phyloP scores from a whole-genome alignment of 176 grass and related monocot species.

The maize (Zea mays) region Zm-B73-REFERENCE-NAM-5.0 NC_050104.1:25427501-25428000 shows the following conservation, averaged over 20 bases:
- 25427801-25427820: neutral
- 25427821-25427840: neutral
- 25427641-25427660: conserved; percentile 72
- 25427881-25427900: conserved; percentile 65
- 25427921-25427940: conserved; percentile 86
- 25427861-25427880: conserved; percentile 70
- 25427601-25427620: neutral
- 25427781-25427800: conserved; percentile 25
- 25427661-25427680: conserved; percentile 81
- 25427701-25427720: conserved; percentile 73
- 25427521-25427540: neutral
- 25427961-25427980: neutral
- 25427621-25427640: conserved; percentile 42
- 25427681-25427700: conserved; percentile 90
- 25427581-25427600: conserved; percentile 6
- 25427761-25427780: conserved; percentile 4
- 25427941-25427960: conserved; percentile 26
- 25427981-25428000: conserved; percentile 10
- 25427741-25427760: conserved; percentile 38
- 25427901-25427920: conserved; percentile 99
- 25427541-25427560: neutral
- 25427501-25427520: neutral
- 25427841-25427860: conserved; percentile 82
- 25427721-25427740: conserved; percentile 83
- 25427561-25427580: conserved; percentile 15